A percentile compares a stretch with the other conserved stretches of the same genome.
Conservation (phyloP, 345 rosid species). For the Mercurialis annua region DNA sequence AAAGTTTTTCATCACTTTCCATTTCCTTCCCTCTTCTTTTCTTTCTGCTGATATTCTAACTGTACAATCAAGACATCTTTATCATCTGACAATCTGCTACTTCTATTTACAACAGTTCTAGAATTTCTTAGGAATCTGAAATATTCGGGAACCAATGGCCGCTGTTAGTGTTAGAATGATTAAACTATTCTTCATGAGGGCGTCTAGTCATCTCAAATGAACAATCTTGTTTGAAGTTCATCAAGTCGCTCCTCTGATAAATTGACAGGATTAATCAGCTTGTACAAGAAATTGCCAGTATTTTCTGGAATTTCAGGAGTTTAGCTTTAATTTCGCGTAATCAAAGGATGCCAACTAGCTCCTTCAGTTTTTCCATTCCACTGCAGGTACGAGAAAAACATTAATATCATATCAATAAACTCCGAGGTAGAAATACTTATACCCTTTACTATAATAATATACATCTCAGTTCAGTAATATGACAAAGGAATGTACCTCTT, state of each 20-base stretch:
- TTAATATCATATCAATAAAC: not conserved
- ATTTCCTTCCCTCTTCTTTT: no score
- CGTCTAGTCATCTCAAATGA: not conserved
- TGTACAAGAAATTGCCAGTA: not conserved
- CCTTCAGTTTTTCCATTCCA: conserved; percentile 37
- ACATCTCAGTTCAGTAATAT: not conserved
- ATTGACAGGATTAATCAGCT: not conserved
- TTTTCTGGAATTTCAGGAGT: not conserved
- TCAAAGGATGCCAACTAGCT: conserved; percentile 27
- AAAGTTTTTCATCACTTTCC: no score
- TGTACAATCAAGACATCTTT: no score
- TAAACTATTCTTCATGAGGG: not conserved
- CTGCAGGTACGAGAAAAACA: conserved; percentile 33
- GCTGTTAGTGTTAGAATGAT: not conserved
- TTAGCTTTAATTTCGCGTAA: no score
- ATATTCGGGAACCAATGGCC: no score
- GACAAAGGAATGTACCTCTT: conserved; percentile 36
- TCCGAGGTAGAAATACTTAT: not conserved
- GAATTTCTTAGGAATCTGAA: no score
- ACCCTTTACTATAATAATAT: not conserved
- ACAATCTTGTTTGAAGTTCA: not conserved
- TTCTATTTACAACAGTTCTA: no score
- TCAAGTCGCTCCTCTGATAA: not conserved
- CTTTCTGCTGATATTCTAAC: no score
- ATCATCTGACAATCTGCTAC: no score